Conservation (phyloP, 176 grass and related monocot species). For the Chrysopogon serrulatus region DNA sequence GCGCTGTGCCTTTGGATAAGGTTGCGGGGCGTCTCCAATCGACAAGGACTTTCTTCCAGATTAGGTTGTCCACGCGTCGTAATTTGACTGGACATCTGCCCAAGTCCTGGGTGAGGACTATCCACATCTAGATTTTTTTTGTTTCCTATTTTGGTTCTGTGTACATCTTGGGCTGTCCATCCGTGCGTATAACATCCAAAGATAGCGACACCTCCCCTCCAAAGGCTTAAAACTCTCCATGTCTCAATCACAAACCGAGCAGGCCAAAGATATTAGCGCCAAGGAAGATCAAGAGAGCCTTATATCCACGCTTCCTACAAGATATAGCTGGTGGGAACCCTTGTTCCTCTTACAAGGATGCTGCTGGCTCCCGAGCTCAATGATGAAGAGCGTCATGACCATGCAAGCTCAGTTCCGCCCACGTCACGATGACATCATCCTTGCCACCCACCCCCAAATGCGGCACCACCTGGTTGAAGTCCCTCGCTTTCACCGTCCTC, state of each 20-base stretch:
- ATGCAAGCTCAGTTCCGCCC: slow-evolving; percentile 5
- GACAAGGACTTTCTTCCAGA: too few species aligned
- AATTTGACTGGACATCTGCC: too few species aligned
- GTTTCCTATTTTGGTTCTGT: too few species aligned
- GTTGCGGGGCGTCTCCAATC: too few species aligned
- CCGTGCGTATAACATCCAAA: neutral
- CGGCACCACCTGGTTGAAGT: slow-evolving; percentile 42
- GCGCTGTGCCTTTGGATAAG: too few species aligned
- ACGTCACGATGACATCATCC: slow-evolving; percentile 13
- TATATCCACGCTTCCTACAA: neutral
- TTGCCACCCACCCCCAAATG: slow-evolving; percentile 29
- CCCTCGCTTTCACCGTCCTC: slow-evolving; percentile 18
- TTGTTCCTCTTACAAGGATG: neutral
- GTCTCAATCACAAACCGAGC: neutral
- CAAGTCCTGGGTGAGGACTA: too few species aligned
- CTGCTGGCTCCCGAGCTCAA: neutral
- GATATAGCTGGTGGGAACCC: neutral
- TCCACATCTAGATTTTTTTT: too few species aligned
- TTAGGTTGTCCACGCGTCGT: too few species aligned
- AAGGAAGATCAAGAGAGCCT: neutral
- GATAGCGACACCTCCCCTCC: neutral
- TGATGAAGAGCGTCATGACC: neutral
- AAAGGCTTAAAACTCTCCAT: neutral
- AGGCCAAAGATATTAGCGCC: neutral
- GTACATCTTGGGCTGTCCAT: neutral